Base-by-base conservation (phyloP, 352 stramenopile genomes). In the Phytophthora kernoviae region DNA sequence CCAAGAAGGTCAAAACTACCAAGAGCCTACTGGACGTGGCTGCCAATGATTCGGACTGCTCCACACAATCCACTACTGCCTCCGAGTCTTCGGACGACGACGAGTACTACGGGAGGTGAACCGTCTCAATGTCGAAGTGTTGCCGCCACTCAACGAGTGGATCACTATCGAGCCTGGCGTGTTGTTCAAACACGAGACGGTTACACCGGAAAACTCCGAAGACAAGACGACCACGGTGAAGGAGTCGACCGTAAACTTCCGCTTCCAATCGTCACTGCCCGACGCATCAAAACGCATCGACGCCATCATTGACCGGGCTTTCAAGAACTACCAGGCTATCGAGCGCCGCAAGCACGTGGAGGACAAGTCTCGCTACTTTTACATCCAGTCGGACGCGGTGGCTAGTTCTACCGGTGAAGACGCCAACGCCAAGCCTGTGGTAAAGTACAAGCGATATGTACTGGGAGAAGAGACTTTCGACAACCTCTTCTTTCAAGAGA, bases 401-500 rank as follows among this genome's bases (percentile, higher is more conserved):
- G 18, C 15, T 30, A 54, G 30, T 18, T 43, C 37, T 12, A 40
- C 39, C 8, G 30, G 44, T 4, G 56, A 62, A 8, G 57, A 66
- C n/a, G 24, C 33, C 24, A 59, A 54, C n/a, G 52, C 22, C 10
- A 47, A 50, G 45, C 26, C 50, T 5, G 57, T 61, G 4, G 54
- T 69, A 5, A 32, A 48, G 14, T 63, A 82, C 70, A 86, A 93
- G 65, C 74, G 90, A 14, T 97, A 96, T 66, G 77, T 71, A 20
- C 65, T 97, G 3, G 77, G 75, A 26, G 82, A 94, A 22, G 73
- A 91, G 73, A 93, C 83, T 7, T 96, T 97, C 59, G 71, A 89
- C 15, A 88, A 77, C 45, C 68, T 97, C 18, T 97, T 96, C 69
- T 96, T 96, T 54, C 56, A 75, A 12, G 80, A 94, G 39, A 97